Evolutionary conservation across 2,329 filamentous ascomycete genomes (phyloP).

Genomic region (Raffaelea deltoideospora): DNA sequence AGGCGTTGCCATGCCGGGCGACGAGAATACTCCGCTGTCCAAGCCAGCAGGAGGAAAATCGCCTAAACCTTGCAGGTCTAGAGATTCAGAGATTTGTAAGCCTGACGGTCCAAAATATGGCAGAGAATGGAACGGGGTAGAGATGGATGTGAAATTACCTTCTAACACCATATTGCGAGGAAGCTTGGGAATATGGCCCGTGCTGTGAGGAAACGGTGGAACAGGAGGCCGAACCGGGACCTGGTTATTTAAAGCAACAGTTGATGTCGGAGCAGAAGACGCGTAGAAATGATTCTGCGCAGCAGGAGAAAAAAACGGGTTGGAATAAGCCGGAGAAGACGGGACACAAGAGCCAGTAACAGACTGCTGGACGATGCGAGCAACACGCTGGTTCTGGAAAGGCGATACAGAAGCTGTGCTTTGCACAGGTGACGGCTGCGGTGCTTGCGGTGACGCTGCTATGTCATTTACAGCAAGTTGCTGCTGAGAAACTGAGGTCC

Average conservation of each 20-base stretch:
- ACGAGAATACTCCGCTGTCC: conserved; percentile 38
- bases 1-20: conserved; percentile 31
- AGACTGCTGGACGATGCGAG: conserved; percentile 40
- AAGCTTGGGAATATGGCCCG: conserved; percentile 10
- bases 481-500: conserved; percentile 23
- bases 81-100: not conserved
- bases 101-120: too few species aligned
- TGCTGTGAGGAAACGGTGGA: conserved; percentile 52
- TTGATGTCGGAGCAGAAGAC: conserved; percentile 48
- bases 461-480: too few species aligned
- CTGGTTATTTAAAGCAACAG: conserved; percentile 40
- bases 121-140: not conserved
- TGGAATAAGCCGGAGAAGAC: conserved; percentile 34
- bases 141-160: conserved; percentile 25
- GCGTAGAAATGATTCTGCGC: conserved; percentile 48
- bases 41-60: conserved; percentile 36
- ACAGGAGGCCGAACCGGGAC: conserved; percentile 49
- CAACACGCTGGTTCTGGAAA: conserved; percentile 43
- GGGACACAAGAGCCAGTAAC: conserved; percentile 37
- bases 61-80: conserved; percentile 40
- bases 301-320: conserved; percentile 39
- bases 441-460: conserved; percentile 25
- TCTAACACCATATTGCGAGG: conserved; percentile 35
- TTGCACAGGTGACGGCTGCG: conserved; percentile 21
- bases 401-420: conserved; percentile 25